Evolutionary conservation across 2,329 filamentous ascomycete species (phyloP), one percentile per base, ranked within the genome.

Genomic region (Aspergillus jensenii): DNA sequence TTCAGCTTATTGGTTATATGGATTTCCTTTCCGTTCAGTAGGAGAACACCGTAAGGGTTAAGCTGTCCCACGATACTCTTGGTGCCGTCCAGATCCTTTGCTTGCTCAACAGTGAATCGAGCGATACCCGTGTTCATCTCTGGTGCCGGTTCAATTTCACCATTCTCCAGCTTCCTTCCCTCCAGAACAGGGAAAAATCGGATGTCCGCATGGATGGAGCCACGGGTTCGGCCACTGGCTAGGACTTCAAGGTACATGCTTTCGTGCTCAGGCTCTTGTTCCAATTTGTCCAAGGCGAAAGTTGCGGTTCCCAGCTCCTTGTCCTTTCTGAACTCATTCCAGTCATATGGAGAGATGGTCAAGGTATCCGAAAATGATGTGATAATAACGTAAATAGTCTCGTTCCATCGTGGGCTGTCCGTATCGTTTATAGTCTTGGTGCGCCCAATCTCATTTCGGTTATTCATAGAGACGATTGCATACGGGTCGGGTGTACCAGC

Each of bases 131-230:
- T 96, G 70, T 93, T 93, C 15, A 91, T 89, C 67, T 96, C 92
- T 25, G 93, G 93, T 1, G 90, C 85, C 3, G 93, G 90, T 66
- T 91, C 88, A 46, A 85, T 78, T 60, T 86, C 91, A 52, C 93
- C 93, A 61, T 95, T 90, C 19, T 87, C 84, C 12, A 90, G 79
- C 55, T 81, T 80, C 27, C 68, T 63, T 9, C 86, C 82, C 70
- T 91, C 87, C 11, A 98, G 79, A 15, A 99, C 91, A 0, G 95
- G 95, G 85, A 98, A 99, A 82, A 97, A 99, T 55, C 91, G 89
- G 63, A 99, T 79, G 71, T 98, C 95, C 55, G 87, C 87, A 55
- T 88, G 86, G 12, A 99, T 73, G 6, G 90, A 79, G 73, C 95
- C 95, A 51, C 93, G 89, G 25, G 89, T 81, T 72, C 96, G 92